Conservation (phyloP, 768 basidiomycete genomes). For the Termitomyces sp. region DNA sequence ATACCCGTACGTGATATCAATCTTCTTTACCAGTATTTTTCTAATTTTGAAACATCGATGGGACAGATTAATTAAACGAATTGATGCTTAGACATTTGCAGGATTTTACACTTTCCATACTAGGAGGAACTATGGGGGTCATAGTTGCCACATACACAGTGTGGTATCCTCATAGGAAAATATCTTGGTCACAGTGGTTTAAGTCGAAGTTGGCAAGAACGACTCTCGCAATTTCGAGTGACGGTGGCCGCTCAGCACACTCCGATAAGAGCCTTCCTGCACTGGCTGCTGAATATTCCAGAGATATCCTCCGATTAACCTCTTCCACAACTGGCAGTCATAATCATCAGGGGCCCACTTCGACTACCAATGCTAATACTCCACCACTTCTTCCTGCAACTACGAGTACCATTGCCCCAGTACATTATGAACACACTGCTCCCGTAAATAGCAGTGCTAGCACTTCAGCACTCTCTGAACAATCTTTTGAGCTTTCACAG, state of each 20-base stretch:
- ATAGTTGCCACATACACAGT: neutral
- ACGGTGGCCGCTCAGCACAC: neutral
- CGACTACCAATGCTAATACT: too few species aligned
- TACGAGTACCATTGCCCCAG: neutral
- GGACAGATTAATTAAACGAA: neutral
- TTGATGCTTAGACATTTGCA: neutral
- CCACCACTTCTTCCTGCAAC: neutral
- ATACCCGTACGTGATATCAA: neutral
- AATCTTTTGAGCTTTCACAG: too few species aligned
- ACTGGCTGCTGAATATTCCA: too few species aligned
- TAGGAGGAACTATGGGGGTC: neutral
- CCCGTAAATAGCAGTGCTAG: too few species aligned
- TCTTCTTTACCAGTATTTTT: neutral
- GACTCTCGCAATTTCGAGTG: neutral
- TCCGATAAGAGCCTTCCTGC: too few species aligned
- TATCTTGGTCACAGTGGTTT: neutral
- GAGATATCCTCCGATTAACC: neutral
- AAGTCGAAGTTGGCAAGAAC: too few species aligned
- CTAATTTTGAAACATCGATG: neutral
- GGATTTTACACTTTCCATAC: neutral
- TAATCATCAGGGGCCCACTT: neutral
- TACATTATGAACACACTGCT: too few species aligned
- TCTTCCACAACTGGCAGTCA: neutral
- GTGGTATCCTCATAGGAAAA: neutral
- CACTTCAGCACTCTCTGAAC: too few species aligned